Conservation (phyloP, 176 grass and related monocot genomes). For the Oryza glaberrima region DNA sequence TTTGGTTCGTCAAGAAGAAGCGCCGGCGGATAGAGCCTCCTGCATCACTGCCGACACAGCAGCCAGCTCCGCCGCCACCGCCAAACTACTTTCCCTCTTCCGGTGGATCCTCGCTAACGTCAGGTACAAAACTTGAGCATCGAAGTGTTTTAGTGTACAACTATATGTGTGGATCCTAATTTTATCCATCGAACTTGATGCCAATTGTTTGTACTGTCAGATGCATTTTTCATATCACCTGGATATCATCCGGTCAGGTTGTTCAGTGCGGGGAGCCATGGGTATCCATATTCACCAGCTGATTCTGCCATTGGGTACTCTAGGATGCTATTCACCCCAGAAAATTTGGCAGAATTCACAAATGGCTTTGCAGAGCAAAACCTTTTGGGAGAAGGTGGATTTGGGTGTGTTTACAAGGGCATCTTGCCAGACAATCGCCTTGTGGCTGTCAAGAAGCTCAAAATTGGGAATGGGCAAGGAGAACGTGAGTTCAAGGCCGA, state of each 20-base stretch:
- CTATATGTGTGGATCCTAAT: conserved; percentile 7
- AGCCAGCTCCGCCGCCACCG: conserved; percentile 50
- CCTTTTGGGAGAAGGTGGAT: conserved; percentile 83
- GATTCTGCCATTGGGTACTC: conserved; percentile 67
- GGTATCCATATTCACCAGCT: conserved; percentile 56
- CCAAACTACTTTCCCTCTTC: conserved; percentile 55
- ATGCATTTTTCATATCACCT: conserved; percentile 57
- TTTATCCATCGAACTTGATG: conserved; percentile 31
- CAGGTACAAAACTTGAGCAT: conserved; percentile 45
- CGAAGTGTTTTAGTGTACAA: neutral
- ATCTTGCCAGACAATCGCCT: conserved; percentile 64
- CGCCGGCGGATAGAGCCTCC: conserved; percentile 48
- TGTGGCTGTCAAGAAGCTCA: conserved; percentile 85
- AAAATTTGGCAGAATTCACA: conserved; percentile 71
- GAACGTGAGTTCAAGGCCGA: conserved; percentile 81
- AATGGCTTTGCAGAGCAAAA: conserved; percentile 64
- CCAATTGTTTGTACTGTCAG: conserved; percentile 44
- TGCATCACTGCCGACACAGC: conserved; percentile 29
- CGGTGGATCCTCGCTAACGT: conserved; percentile 54
- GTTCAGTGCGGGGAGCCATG: conserved; percentile 62
- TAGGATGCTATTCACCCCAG: conserved; percentile 71
- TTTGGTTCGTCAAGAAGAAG: conserved; percentile 70
- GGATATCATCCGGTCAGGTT: conserved; percentile 74
- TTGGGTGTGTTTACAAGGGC: conserved; percentile 74
- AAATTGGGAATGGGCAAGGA: conserved; percentile 67